Evolutionary conservation across 1,139 yeast species (phyloP), one percentile per base, ranked within the genome.

Genomic region (Blastobotrys malaysiensis): DNA sequence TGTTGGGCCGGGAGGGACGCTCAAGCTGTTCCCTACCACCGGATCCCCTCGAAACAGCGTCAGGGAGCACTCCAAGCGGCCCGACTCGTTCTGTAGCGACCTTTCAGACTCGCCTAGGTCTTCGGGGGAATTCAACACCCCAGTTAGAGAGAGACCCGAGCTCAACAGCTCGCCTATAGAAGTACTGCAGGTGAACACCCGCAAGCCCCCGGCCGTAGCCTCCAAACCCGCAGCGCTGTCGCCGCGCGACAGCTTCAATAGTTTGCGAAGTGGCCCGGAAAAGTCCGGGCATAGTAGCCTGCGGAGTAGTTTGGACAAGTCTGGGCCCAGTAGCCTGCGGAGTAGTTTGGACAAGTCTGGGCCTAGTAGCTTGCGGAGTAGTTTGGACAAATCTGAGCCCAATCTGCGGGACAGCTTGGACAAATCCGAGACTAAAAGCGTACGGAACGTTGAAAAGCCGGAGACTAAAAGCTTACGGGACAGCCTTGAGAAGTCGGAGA

Each of bases 191-290:
- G 20, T 13, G 22, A 9, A 16, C 11, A 31, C 14, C 13, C 52
- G 56, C 2, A 54, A 57, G 36, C 61, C 60, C n/a, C 43, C 51
- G 31, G n/a, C n/a, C 3, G 48, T 55, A 3, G 49, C 56, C 19
- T 57, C 60, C 9, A 59, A 60, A 46, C 62, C 62, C 1, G 31
- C 54, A 14, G 48, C 43, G 16, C 47, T 58, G 6, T 49, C 61
- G 3, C 46, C 52, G 19, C 44, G 26, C 7, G 9, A 9, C 43
- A 26, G 4, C 14, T 5, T 14, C 47, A 11, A 5, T 6, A 36
- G 43, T 11, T 36, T 22, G 9, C 26, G 26, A 9, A 9, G 9
- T 22, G 9, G 26, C 26, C 9, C 9, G 26, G 9, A 22, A n/a
- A n/a, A n/a, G n/a, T n/a, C n/a, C n/a, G n/a, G n/a, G n/a, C n/a